Evolutionary conservation across 345 rosid genomes (phyloP).

Genomic region (Eucalyptus urophylla): DNA sequence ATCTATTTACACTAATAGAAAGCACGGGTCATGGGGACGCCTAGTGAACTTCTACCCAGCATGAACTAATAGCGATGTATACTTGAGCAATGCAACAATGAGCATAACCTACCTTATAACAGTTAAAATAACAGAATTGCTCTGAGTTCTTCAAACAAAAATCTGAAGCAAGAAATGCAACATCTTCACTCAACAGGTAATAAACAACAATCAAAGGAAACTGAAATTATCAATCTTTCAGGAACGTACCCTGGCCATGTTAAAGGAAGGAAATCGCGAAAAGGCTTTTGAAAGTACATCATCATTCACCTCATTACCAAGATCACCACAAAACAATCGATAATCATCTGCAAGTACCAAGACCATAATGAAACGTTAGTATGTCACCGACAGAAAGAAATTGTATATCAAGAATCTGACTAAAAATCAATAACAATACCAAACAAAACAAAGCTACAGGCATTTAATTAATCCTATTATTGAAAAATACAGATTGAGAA

Average conservation of each 20-base stretch:
- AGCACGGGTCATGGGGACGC: background rate
- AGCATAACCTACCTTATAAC: slow-evolving; percentile 38
- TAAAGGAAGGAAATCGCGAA: slow-evolving; percentile 89
- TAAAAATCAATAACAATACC: background rate
- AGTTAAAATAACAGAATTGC: slow-evolving; percentile 14
- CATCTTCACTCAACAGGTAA: slow-evolving; percentile 15
- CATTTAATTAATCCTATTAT: background rate
- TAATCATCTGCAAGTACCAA: slow-evolving; percentile 57
- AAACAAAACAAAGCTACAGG: background rate
- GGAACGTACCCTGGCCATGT: slow-evolving; percentile 77
- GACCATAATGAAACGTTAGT: background rate
- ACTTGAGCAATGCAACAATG: background rate
- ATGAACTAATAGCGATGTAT: background rate
- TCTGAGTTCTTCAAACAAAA: slow-evolving; percentile 39
- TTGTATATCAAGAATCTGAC: background rate
- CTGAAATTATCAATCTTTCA: background rate
- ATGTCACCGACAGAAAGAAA: background rate
- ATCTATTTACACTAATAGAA: background rate
- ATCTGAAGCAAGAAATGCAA: slow-evolving; percentile 30
- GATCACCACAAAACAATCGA: slow-evolving; percentile 95
- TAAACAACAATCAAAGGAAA: background rate
- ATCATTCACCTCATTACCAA: slow-evolving; percentile 99
- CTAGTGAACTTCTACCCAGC: background rate
- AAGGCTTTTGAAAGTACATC: slow-evolving; percentile 98
- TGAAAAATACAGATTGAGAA: background rate